Conservation (phyloP, 768 basidiomycete genomes). For the Amanita thiersii region DNA sequence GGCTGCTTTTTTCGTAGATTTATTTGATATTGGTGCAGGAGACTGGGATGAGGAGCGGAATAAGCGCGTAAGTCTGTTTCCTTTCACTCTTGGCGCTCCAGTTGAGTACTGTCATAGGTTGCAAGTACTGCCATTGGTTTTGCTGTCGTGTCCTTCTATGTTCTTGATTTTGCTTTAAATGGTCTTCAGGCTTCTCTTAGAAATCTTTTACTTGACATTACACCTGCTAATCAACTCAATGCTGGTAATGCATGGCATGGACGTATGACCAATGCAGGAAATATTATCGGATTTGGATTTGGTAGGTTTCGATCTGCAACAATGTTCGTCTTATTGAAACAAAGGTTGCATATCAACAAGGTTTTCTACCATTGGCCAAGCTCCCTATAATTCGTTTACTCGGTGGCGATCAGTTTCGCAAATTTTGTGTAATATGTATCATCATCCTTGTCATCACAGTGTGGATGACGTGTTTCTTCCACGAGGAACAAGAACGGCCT, state of each 20-base stretch:
- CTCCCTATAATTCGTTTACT: conserved; percentile 72
- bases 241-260: conserved; percentile 98
- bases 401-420: conserved; percentile 92
- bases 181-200: conserved; percentile 88
- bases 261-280: conserved; percentile 93
- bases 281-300: conserved; percentile 90
- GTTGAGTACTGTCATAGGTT: conserved; percentile 31
- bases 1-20: conserved; percentile 68
- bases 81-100: background rate
- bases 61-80: conserved; percentile 37
- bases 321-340: background rate
- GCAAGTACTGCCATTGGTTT: conserved; percentile 70
- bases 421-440: conserved; percentile 86
- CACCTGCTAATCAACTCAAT: conserved; percentile 83
- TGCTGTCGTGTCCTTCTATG: conserved; percentile 85
- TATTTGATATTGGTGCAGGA: conserved; percentile 66
- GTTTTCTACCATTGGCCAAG: conserved; percentile 81
- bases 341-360: conserved; percentile 23
- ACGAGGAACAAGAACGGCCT: conserved; percentile 69
- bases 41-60: conserved; percentile 81
- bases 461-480: conserved; percentile 80
- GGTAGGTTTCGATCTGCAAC: conserved; percentile 39
- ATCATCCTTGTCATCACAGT: conserved; percentile 74
- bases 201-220: conserved; percentile 88
- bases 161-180: conserved; percentile 96